A percentile compares a stretch with the other conserved stretches of the same genome.
Evolutionary conservation across 768 basidiomycete genomes (phyloP).

Genomic region (Tricholomella constricta): DNA sequence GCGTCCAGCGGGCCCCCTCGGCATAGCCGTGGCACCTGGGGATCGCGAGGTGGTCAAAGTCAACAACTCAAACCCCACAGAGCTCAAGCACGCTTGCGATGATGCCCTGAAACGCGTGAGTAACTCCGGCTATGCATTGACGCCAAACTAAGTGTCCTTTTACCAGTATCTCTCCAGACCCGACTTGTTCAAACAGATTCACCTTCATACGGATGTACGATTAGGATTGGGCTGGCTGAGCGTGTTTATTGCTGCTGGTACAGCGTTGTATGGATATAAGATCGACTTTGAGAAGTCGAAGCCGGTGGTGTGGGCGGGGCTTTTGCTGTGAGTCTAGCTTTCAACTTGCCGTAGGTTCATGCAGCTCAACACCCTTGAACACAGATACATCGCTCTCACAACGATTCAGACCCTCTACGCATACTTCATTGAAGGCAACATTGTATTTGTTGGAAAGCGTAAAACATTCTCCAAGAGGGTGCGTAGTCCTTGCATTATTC

Average conservation of each 20-base stretch:
- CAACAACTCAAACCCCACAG: constrained; percentile 57
- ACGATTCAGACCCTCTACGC: constrained; percentile 75
- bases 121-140: constrained; percentile 5
- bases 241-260: constrained; percentile 78
- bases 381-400: constrained; percentile 77
- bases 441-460: constrained; percentile 86
- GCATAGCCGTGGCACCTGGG: constrained; percentile 42
- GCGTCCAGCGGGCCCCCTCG: constrained; percentile 57
- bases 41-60: constrained; percentile 61
- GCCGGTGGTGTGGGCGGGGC: constrained; percentile 73
- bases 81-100: constrained; percentile 76
- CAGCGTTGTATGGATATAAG: constrained; percentile 84
- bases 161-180: constrained; percentile 76
- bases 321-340: constrained; percentile 63
- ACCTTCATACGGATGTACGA: constrained; percentile 87
- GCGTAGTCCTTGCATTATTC: constrained; percentile 25
- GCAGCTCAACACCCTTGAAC: constrained; percentile 6
- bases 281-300: constrained; percentile 90
- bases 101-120: constrained; percentile 87
- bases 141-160: not conserved
- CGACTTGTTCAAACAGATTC: constrained; percentile 81
- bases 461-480: constrained; percentile 89
- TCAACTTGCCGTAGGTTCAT: constrained; percentile 2
- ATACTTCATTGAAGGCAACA: constrained; percentile 83
- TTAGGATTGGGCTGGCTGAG: constrained; percentile 86